Conservation (phyloP, 345 rosid species). For the Ceriops tagal region DNA sequence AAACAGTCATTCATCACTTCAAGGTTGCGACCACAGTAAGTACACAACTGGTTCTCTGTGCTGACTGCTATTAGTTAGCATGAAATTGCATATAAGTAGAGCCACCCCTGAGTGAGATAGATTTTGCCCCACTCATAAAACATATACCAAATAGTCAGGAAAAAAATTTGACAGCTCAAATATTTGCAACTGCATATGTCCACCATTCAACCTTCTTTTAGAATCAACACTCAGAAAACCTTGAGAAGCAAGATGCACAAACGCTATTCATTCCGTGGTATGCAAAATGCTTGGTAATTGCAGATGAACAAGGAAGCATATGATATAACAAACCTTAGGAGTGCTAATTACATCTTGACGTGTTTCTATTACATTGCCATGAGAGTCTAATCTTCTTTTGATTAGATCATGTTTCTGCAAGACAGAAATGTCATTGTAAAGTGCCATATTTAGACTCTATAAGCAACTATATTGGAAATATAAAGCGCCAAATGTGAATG, state of each 20-base stretch:
- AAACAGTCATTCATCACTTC: neutral
- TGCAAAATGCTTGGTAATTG: neutral
- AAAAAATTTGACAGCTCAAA: too few relatives aligned
- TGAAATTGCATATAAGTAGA: too few relatives aligned
- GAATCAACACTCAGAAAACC: neutral
- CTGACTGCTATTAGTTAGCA: too few relatives aligned
- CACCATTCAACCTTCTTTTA: too few relatives aligned
- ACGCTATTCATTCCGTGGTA: neutral
- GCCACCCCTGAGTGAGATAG: too few relatives aligned
- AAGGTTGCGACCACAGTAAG: neutral
- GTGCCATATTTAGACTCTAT: neutral
- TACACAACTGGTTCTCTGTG: too few relatives aligned
- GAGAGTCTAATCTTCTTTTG: constrained; percentile 71
- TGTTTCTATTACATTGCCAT: constrained; percentile 72
- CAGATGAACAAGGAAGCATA: constrained; percentile 11
- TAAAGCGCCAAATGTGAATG: neutral
- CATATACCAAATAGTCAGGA: too few relatives aligned
- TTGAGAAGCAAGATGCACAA: neutral
- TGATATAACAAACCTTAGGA: constrained; percentile 57
- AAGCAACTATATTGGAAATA: neutral
- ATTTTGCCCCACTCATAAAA: too few relatives aligned
- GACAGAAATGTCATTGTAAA: neutral
- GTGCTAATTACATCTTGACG: constrained; percentile 85
- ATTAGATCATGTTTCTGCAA: constrained; percentile 86
- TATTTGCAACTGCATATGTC: too few relatives aligned